A percentile compares a stretch with the other conserved stretches of the same genome.
Conservation (phyloP, 2,329 filamentous ascomycete species). For the Lecanicillium sp. region DNA sequence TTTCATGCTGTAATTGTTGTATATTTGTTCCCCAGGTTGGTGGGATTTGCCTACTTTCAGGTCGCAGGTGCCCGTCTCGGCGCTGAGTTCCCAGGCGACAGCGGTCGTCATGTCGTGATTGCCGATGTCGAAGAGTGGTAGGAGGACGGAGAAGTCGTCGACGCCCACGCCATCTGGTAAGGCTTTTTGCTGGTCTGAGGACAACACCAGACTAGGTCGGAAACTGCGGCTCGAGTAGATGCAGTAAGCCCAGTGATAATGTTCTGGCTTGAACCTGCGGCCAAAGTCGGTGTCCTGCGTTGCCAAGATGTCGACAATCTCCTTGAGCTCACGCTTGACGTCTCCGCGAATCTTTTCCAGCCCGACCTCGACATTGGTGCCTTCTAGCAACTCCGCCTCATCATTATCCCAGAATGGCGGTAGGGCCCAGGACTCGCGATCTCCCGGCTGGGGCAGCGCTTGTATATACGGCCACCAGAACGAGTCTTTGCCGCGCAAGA, state of each 20-base stretch:
- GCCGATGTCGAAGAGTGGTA: constrained; percentile 64
- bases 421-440: constrained; percentile 42
- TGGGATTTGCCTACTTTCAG: constrained; percentile 37
- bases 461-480: constrained; percentile 64
- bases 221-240: constrained; percentile 61
- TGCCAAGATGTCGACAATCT: constrained; percentile 30
- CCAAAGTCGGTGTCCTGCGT: constrained; percentile 16
- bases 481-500: constrained; percentile 47
- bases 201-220: constrained; percentile 57
- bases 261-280: constrained; percentile 32
- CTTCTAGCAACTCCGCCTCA: constrained; percentile 49
- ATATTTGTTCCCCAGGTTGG: constrained; percentile 46
- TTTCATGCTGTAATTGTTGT: constrained; percentile 67
- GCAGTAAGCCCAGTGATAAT: constrained; percentile 59
- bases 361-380: constrained; percentile 44
- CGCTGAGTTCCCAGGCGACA: constrained; percentile 50
- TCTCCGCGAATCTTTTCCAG: constrained; percentile 38
- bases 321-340: constrained; percentile 37
- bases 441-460: constrained; percentile 54
- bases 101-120: constrained; percentile 60
- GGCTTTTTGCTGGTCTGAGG: constrained; percentile 66
- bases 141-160: constrained; percentile 59
- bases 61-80: constrained; percentile 28
- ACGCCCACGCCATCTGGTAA: constrained; percentile 24
- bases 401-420: constrained; percentile 57